Conservation (phyloP, 257 asterid species). For the Scutellaria baicalensis region DNA sequence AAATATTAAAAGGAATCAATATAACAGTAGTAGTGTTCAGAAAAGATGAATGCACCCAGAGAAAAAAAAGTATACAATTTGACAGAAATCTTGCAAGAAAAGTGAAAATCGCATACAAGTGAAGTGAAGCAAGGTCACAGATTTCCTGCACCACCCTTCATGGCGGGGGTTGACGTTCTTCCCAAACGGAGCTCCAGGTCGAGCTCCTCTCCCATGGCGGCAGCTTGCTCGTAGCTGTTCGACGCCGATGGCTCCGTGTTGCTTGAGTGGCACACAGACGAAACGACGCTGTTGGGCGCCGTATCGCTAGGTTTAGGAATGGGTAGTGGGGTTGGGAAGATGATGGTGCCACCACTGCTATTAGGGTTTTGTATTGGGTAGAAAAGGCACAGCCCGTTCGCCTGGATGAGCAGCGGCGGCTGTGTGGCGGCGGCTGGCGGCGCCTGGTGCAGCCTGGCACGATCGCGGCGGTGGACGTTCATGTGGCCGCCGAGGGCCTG, state of each 20-base stretch:
- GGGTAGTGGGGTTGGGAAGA: constrained; percentile 16
- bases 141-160: neutral
- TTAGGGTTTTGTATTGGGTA: constrained; percentile 54
- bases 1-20: neutral
- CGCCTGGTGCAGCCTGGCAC: constrained; percentile 40
- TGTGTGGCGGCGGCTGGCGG: neutral
- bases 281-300: constrained; percentile 15
- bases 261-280: constrained; percentile 24
- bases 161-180: constrained; percentile 17
- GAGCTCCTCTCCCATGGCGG: constrained; percentile 36
- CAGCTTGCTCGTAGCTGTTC: constrained; percentile 3
- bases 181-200: constrained; percentile 72
- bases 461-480: constrained; percentile 80
- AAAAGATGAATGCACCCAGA: neutral
- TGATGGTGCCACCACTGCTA: neutral
- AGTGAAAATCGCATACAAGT: neutral
- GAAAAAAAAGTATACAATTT: neutral
- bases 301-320: constrained; percentile 14
- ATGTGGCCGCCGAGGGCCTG: constrained; percentile 83
- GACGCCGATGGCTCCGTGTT: constrained; percentile 30
- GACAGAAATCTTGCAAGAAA: neutral
- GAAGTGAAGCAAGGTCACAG: too few species aligned
- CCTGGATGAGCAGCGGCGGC: constrained; percentile 21
- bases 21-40: constrained; percentile 1
- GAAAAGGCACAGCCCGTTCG: constrained; percentile 37